Evolutionary conservation across 495 filamentous ascomycete genomes (phyloP), one percentile per base, ranked within the genome.

Genomic region (Tuber microsphaerosporum): DNA sequence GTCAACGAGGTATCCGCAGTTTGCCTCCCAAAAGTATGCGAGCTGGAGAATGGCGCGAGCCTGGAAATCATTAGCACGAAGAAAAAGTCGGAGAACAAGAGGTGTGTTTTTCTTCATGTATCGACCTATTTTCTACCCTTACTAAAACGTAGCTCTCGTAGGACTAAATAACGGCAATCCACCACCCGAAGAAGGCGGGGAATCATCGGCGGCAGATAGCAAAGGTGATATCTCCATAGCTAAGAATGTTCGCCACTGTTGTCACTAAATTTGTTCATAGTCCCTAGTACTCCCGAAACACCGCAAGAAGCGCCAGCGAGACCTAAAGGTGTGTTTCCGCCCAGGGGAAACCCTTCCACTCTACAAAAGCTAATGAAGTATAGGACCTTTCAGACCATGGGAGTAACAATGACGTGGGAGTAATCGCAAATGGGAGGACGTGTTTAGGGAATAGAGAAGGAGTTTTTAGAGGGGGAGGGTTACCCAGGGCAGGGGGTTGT

Each of bases 81-180:
- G 56, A 34, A 65, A 65, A 65, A 65, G 56, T 65, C 56, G 56
- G 26, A 65, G 56, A 65, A 65, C 56, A 65, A 65, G 26, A 65
- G 56, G 56, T 65, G 10, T 34, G 26, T 34, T 16, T 31, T 65
- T 17, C 34, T 17, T 43, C 56, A 65, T 2, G 12, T 19, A 31
- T 17, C 56, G 26, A 26, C 26, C 56, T 5, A 17, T 65, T 34
- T 65, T 34, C 56, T 31, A 34, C 56, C 26, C 56, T 65, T 31
- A 65, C 26, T 65, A 65, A 65, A 65, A 19, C 5, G 5, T 34
- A 31, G 14, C 56, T 65, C 56, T 26, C 56, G 56, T 12, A 65
- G 56, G 56, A 16, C 56, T 65, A 65, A 34, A 34, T 65, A 65
- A 65, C 26, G 26, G 56, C 17, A 65, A 34, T 34, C 56, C 56